These are phyloP conservation scores for Leccinum arenicola DNA, from an alignment of 768 basidiomycete species.

Conservation along the genomic window DNA sequence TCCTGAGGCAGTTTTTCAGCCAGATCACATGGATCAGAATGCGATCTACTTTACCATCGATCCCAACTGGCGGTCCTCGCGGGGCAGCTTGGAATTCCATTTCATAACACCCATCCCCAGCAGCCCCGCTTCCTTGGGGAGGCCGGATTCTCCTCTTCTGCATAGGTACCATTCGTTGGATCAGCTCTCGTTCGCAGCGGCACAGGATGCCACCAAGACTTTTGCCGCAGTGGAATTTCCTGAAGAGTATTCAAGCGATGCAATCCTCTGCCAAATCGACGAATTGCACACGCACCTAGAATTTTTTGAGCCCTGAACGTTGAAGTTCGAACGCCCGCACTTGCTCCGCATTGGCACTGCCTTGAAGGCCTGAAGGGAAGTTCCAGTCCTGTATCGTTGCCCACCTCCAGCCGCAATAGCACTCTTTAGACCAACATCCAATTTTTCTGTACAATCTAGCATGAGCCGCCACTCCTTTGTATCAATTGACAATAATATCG, in stretches of 20 bases:
- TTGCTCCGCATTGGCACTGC: background rate
- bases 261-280: conserved; percentile 16
- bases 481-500: conserved; percentile 4
- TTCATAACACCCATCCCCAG: conserved; percentile 26
- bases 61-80: conserved; percentile 20
- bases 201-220: background rate
- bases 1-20: background rate
- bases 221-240: background rate
- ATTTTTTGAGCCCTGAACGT: conserved; percentile 1
- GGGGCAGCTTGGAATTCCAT: conserved; percentile 19
- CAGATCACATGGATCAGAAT: conserved; percentile 16
- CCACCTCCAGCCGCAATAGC: background rate
- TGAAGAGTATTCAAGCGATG: background rate
- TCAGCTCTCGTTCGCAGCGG: conserved; percentile 10
- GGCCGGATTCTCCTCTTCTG: conserved; percentile 24
- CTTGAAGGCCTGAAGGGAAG: background rate
- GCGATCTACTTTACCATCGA: conserved; percentile 32
- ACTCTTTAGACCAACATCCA: background rate
- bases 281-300: conserved; percentile 24
- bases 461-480: conserved; percentile 10
- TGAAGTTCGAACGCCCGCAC: conserved; percentile 5
- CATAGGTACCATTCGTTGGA: conserved; percentile 22
- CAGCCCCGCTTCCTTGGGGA: conserved; percentile 4
- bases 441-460: conserved; percentile 2
- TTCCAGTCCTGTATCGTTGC: background rate